Percentiles rank a stretch among this genome's conserved stretches.
Conservation (phyloP, 305 asterid genomes). For the Withania somnifera region DNA sequence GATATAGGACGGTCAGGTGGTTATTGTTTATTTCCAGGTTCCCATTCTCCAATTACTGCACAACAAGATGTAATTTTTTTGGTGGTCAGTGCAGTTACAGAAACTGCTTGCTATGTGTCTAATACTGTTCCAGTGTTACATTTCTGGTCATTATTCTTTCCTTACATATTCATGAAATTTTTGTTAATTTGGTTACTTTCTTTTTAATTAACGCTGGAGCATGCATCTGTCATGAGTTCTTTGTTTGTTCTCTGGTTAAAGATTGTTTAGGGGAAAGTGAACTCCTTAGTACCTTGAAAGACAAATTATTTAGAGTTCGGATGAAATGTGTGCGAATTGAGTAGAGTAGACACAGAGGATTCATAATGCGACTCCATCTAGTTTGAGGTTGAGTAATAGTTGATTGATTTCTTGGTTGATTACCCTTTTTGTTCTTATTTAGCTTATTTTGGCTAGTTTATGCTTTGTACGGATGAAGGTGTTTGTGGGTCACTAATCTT, state of each 20-base stretch:
- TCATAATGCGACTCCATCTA: not conserved
- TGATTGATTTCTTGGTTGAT: not conserved
- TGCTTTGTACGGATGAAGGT: not conserved
- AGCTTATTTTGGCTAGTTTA: not conserved
- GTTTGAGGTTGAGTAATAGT: not conserved
- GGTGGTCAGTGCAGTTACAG: not conserved
- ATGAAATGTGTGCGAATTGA: not conserved
- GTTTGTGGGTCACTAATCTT: slow-evolving; percentile 19
- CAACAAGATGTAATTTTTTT: not conserved
- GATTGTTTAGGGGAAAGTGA: not conserved
- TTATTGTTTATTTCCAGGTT: not conserved
- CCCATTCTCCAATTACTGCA: not conserved
- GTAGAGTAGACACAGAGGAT: not conserved
- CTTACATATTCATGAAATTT: not conserved
- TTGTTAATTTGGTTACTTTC: not conserved
- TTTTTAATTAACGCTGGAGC: not conserved
- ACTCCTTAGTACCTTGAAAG: not conserved
- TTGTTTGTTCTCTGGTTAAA: not conserved
- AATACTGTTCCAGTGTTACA: not conserved
- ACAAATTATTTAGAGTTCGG: not conserved
- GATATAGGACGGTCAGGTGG: slow-evolving; percentile 3
- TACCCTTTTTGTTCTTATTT: not conserved
- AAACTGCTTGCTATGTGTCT: not conserved
- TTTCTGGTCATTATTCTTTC: not conserved
- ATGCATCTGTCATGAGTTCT: not conserved